These are phyloP conservation scores for Podospora pseudopauciseta DNA, from an alignment of 495 filamentous ascomycete genomes.

Conservation along the genomic window DNA sequence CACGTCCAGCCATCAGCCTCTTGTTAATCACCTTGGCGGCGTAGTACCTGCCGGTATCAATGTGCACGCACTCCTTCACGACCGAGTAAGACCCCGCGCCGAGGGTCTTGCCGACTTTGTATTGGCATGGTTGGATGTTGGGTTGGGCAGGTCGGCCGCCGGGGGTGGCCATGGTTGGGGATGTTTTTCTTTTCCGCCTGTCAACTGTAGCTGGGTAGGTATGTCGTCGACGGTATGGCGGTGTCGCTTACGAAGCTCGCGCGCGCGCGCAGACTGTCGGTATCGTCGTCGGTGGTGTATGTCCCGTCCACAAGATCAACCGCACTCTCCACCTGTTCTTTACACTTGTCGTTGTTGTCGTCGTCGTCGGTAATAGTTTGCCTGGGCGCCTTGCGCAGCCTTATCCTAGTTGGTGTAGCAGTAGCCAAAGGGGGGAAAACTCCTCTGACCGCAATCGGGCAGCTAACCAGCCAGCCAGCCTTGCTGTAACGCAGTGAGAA, in stretches of 20 bases:
- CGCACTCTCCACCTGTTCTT: not conserved
- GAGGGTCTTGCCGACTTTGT: slow-evolving; percentile 97
- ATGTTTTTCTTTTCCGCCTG: not conserved
- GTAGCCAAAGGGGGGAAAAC: not conserved
- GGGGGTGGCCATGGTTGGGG: slow-evolving; percentile 30
- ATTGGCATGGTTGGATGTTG: slow-evolving; percentile 60
- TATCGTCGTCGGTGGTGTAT: not conserved
- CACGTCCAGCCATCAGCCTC: slow-evolving; percentile 91
- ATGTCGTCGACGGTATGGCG: not conserved
- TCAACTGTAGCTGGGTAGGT: not conserved
- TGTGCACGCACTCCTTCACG: slow-evolving; percentile 99
- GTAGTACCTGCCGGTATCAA: slow-evolving; percentile 97
- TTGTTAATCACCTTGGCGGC: slow-evolving; percentile 99
- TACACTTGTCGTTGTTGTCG: not conserved
- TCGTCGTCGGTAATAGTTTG: not conserved
- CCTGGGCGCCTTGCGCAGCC: not conserved
- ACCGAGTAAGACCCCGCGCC: slow-evolving; percentile 96
- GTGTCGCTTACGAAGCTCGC: not conserved
- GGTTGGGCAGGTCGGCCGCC: slow-evolving; percentile 34
- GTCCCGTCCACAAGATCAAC: not conserved
- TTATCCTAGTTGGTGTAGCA: not conserved
- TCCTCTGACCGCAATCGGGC: not conserved
- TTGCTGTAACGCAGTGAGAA: not conserved
- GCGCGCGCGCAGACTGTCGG: not conserved
- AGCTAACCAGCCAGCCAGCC: not conserved